Conservation (phyloP, 305 asterid species). For the Coffea humblotiana region DNA sequence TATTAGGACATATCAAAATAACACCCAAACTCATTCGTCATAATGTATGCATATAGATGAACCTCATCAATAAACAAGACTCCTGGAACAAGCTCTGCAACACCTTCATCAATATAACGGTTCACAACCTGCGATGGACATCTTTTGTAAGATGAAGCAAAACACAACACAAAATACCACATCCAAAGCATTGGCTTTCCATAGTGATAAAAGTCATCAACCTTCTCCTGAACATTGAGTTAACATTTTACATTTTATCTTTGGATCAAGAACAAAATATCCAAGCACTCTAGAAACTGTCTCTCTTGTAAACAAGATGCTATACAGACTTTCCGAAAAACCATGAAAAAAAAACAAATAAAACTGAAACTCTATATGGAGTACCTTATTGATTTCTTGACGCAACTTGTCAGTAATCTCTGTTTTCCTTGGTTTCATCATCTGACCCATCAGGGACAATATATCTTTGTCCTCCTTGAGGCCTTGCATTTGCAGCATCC, state of each 20-base stretch:
- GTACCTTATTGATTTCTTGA: conserved; percentile 93
- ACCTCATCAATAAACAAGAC: conserved; percentile 96
- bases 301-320: not conserved
- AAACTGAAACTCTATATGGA: not conserved
- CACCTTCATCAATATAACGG: conserved; percentile 93
- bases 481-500: conserved; percentile 98
- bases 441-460: conserved; percentile 94
- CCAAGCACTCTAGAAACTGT: not conserved
- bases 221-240: not conserved
- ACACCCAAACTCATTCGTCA: not conserved
- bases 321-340: not conserved
- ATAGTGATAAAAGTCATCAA: not conserved
- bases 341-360: not conserved
- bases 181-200: not conserved
- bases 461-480: conserved; percentile 99
- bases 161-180: not conserved
- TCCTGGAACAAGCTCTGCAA: conserved; percentile 98
- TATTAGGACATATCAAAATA: not conserved
- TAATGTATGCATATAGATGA: conserved; percentile 8
- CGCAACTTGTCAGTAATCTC: conserved; percentile 95
- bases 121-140: conserved; percentile 70
- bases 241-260: not conserved
- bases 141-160: conserved; percentile 10
- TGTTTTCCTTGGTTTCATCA: conserved; percentile 98
- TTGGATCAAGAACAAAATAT: not conserved